phyloP scores from a whole-genome alignment of 768 basidiomycete species.

The Thelephora ganbajun region DNA sequence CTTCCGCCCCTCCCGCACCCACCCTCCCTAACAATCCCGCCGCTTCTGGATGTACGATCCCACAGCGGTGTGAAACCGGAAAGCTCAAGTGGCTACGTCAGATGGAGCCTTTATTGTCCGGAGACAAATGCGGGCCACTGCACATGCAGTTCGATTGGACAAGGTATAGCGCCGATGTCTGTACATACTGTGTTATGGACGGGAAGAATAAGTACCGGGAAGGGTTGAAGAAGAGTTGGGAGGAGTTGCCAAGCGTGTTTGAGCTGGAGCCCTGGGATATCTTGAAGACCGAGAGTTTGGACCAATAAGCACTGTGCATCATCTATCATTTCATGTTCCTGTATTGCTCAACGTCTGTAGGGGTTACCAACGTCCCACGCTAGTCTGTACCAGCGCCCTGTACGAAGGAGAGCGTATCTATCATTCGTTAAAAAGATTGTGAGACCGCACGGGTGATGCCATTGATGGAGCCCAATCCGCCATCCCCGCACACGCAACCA shows the following conservation, averaged over 20 bases:
- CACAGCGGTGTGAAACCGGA: background rate
- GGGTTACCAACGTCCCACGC: background rate
- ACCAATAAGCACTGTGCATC: background rate
- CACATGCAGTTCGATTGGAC: background rate
- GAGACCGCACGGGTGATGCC: background rate
- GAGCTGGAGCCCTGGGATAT: background rate
- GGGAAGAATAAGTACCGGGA: background rate
- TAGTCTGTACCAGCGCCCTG: too few relatives aligned
- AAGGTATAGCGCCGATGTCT: background rate
- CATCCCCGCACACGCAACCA: constrained; percentile 12
- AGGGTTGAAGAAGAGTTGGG: background rate
- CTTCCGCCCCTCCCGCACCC: background rate
- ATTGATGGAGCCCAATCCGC: background rate
- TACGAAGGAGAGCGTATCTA: background rate
- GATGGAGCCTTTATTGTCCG: background rate
- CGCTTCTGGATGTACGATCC: background rate
- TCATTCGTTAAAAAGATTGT: background rate
- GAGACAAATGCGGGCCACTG: background rate
- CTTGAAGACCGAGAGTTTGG: background rate
- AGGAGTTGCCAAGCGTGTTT: background rate
- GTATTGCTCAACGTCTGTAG: background rate
- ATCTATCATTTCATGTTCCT: background rate
- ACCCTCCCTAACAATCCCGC: background rate
- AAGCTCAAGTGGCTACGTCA: background rate
- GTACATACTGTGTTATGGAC: background rate